A percentile compares a stretch with the other conserved stretches of the same genome.
Conservation (phyloP, 306 rosid genomes). For the Sphenostylis stenocarpa region DNA sequence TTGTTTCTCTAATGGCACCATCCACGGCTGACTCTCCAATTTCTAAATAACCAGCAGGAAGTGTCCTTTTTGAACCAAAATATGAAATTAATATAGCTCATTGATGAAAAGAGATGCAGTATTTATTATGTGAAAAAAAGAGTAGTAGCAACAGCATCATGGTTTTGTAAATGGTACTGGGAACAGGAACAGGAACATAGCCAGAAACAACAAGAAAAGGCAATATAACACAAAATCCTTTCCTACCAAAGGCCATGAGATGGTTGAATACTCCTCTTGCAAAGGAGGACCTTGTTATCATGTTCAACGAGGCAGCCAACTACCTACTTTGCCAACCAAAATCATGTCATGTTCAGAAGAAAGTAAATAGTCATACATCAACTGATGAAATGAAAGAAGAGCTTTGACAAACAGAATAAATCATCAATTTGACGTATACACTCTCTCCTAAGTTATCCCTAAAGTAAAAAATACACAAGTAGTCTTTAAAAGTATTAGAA, state of each 20-base stretch:
- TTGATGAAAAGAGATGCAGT: conserved; percentile 31
- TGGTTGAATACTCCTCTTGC: conserved; percentile 97
- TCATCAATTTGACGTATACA: not conserved
- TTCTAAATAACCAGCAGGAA: conserved; percentile 97
- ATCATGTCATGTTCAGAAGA: conserved; percentile 30
- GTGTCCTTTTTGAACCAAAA: conserved; percentile 69
- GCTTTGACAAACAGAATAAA: conserved; percentile 11
- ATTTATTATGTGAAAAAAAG: conserved; percentile 21
- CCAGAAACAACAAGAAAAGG: conserved; percentile 28
- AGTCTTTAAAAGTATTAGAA: too few relatives aligned
- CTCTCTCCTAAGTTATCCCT: not conserved
- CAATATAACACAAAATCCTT: not conserved
- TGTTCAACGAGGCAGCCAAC: conserved; percentile 93
- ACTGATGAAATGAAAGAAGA: conserved; percentile 9
- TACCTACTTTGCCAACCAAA: conserved; percentile 59
- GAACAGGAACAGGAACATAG: not conserved
- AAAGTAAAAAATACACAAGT: too few relatives aligned
- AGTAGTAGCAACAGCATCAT: conserved; percentile 7
- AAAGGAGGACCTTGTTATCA: conserved; percentile 82
- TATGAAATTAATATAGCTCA: conserved; percentile 30
- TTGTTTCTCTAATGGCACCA: conserved; percentile 94
- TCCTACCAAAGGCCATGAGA: conserved; percentile 95
- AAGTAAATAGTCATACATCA: conserved; percentile 27
- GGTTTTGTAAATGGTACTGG: not conserved
- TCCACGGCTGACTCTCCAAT: conserved; percentile 94